Evolutionary conservation across 495 filamentous ascomycete genomes (phyloP), one percentile per base, ranked within the genome.

Genomic region (Beverwykella pulmonaria): DNA sequence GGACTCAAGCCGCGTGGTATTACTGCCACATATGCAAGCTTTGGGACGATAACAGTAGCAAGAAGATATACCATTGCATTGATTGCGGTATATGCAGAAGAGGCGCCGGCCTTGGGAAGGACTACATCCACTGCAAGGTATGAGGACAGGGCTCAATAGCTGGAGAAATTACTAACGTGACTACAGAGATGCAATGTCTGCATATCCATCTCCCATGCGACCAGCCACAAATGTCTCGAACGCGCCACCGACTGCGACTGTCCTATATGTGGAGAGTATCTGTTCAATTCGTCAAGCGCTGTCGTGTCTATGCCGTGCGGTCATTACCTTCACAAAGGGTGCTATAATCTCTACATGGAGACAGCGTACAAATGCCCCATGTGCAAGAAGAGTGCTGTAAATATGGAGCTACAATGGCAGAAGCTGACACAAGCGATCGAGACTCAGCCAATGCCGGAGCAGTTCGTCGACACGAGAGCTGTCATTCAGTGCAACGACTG

Each of bases 91-190:
- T 99, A 67, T 99, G 94, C 74, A 83, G 94, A 59, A 87, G 93
- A 49, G 94, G 94, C 9, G 86, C 90, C 75, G 94, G 94, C 7
- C 78, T 99, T 50, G 95, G 95, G 1, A 97, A 96, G 75, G 95
- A 98, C 72, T 98, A 92, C 73, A 90, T 92, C 74, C 94, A 99
- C 75, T 99, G 94, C 89, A 95, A 96, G 86, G 93, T 94, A 76
- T 76, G 81, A 59, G 15, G 20, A 69, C 2, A 30, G 20, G 23
- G 34, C 30, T 19, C 58, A 15, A 53, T n/a, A 19, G 54, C 9
- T 48, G 22, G 17, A 19, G 5, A 19, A 6, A 14, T 56, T 53
- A 59, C 30, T 61, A 63, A 67, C 63, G 22, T 57, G 47, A 69
- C 73, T 39, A 74, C 47, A 64, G 55, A 47, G 30, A 49, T 70